Percentiles rank a stretch among this genome's conserved stretches.
Conservation (phyloP, 2,329 filamentous ascomycete species). For the Chrysosphaeria jannelii region DNA sequence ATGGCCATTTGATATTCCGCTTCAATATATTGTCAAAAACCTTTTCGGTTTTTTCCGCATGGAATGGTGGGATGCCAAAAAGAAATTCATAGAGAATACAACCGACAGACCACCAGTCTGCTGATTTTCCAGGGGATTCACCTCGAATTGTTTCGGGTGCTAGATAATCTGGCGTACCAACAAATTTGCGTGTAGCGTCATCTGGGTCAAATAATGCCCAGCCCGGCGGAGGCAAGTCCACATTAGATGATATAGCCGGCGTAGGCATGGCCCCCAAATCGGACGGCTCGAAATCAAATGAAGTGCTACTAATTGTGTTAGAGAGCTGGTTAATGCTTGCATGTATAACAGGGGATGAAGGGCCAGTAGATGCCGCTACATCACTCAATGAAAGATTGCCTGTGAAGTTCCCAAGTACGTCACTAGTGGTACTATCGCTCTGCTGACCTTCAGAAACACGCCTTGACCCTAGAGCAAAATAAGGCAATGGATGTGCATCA, state of each 20-base stretch:
- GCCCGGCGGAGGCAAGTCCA: slow-evolving; percentile 58
- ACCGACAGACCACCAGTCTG: slow-evolving; percentile 99
- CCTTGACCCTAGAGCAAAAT: slow-evolving; percentile 44
- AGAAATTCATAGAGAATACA: slow-evolving; percentile 95
- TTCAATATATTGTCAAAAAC: slow-evolving; percentile 92
- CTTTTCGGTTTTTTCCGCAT: slow-evolving; percentile 63
- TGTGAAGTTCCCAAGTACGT: slow-evolving; percentile 58
- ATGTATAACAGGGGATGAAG: slow-evolving; percentile 8
- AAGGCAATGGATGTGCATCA: slow-evolving; percentile 50
- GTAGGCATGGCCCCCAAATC: no score
- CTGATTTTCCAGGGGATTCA: slow-evolving; percentile 84
- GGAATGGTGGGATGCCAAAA: slow-evolving; percentile 80
- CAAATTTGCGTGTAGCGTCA: slow-evolving; percentile 75
- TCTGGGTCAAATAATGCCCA: slow-evolving; percentile 87
- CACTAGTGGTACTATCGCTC: slow-evolving; percentile 80
- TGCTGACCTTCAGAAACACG: slow-evolving; percentile 45
- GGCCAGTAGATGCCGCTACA: slow-evolving; percentile 9
- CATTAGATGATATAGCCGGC: no score
- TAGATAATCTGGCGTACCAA: slow-evolving; percentile 88
- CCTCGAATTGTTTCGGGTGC: slow-evolving; percentile 93
- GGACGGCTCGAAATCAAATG: no score
- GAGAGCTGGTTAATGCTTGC: not conserved
- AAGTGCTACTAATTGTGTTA: not conserved
- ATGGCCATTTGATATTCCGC: slow-evolving; percentile 76
- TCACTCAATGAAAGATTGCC: slow-evolving; percentile 49